These are phyloP conservation scores for Colletotrichum sp. DNA, from an alignment of 2,329 filamentous ascomycete genomes.

Conservation along the genomic window DNA sequence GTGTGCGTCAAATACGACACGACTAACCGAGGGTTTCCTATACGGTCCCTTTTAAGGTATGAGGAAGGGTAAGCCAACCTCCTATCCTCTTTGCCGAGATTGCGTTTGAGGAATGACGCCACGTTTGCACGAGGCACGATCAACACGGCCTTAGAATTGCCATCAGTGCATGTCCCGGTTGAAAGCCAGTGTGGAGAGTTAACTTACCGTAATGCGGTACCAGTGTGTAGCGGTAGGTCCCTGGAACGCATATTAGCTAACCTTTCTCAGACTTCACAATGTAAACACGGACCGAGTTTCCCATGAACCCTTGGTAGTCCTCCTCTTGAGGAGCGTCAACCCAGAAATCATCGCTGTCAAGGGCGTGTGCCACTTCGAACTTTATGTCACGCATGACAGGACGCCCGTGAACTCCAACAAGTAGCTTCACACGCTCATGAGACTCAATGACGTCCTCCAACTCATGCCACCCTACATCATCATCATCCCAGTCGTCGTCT, in stretches of 20 bases:
- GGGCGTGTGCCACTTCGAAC: conserved; percentile 25
- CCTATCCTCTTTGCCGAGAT: background rate
- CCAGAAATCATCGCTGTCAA: conserved; percentile 27
- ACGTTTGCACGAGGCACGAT: background rate
- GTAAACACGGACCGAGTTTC: conserved; percentile 27
- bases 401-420: conserved; percentile 32
- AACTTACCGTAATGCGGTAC: conserved; percentile 22
- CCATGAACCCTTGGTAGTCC: conserved; percentile 30
- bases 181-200: background rate
- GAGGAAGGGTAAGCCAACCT: background rate
- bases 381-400: conserved; percentile 17
- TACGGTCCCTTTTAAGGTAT: background rate
- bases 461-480: conserved; percentile 11
- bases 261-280: background rate
- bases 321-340: conserved; percentile 20
- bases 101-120: background rate
- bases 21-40: background rate
- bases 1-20: background rate
- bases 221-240: conserved; percentile 27
- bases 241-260: background rate
- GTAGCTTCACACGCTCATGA: conserved; percentile 21
- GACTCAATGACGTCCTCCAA: conserved; percentile 20
- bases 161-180: background rate
- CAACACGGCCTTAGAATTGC: background rate
- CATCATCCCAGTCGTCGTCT: conserved; percentile 3